Evolutionary conservation across 257 asterid genomes (phyloP), one percentile per base, ranked within the genome.

Genomic region (Petrea volubilis): DNA sequence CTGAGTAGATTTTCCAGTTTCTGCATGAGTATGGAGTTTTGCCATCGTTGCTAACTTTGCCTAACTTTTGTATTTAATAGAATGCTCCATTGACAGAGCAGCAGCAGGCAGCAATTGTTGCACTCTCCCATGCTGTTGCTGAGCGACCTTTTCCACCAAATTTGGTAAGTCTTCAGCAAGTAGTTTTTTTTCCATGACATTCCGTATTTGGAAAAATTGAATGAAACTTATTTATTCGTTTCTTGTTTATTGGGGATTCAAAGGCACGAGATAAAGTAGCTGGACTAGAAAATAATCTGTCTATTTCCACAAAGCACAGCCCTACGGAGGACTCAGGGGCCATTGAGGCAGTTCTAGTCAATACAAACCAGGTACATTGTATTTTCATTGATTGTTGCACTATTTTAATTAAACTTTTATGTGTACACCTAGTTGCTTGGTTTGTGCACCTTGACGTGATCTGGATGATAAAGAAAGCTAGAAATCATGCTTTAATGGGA

Each of bases 81-180:
- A 95, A 82, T 79, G 87, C 97, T 70, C 99, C 96, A 18, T 78
- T 95, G 93, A 92, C 98, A 43, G 97, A 92, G 82, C 96, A 92
- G 77, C 98, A 92, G 52, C 96, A 83, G 77, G 91, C 94, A 27
- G 97, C 99, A 58, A 76, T 95, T 66, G 86, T 81, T 71, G 96
- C 96, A 3, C 98, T 95, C 33, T 90, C 98, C 63, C 98, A 95
- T 83, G 97, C 94, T 53, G 98, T 92, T 81, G 88, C 96, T 9
- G 97, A 95, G 78, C 83, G 97, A 11, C 96, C 97, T 51, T 86
- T 85, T 78, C 98, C 99, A 11, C 62, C 88, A 31, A 90, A 83
- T 81, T 79, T 95, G 88, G 99, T 92, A 74, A 73, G 84, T 47
- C 47, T 62, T 74, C 38, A 59, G 34, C 61, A 17, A 28, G n/a